Base-by-base conservation (phyloP, 768 basidiomycete genomes). In the Russula brevipes region DNA sequence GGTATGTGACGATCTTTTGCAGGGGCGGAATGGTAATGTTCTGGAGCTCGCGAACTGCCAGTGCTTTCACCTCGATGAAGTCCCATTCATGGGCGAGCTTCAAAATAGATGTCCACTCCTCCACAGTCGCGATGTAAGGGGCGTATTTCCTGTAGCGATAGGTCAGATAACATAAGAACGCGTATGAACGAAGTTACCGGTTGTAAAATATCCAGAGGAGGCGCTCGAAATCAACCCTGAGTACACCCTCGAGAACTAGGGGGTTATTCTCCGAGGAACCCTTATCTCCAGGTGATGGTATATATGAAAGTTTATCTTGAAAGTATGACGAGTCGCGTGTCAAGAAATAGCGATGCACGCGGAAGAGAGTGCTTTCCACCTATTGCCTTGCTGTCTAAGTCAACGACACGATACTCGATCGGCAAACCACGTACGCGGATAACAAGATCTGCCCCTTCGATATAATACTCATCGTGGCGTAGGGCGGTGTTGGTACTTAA, bases 81-180 rank as follows among this genome's bases (percentile, higher is more conserved):
- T 66, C 31, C 87, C 87, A 90, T 5, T 73, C 67, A 12, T 81
- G 73, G 0, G 86, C 77, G 1, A 88, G 81, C 3, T 69, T 71
- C 0, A 89, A 71, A 46, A 90, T 81, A 0, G 72, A 73, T 0
- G 74, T 72, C 88, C 88, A 90, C 8, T 81, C 79, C 0, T 77
- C 74, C 0, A 80, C 71, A 0, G 70, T 70, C 3, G 82, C 81
- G 17, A 80, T 76, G 54, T 86, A 86, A 0, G 82, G 71, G 0
- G 85, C 82, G 66, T 85, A 86, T 49, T 72, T 76, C 0, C 86
- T 88, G 68, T 44, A 44, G 24, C 12, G 46, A 53, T 35, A 66
- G 49, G 30, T 55, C 17, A 39, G 31, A 45, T 36, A 19, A 10
- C 16, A n/a, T 1, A 35, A 44, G 17, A 6, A 19, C 3, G n/a